These are phyloP conservation scores for Gynochthodes officinalis DNA, from an alignment of 257 asterid species.

Conservation along the genomic window DNA sequence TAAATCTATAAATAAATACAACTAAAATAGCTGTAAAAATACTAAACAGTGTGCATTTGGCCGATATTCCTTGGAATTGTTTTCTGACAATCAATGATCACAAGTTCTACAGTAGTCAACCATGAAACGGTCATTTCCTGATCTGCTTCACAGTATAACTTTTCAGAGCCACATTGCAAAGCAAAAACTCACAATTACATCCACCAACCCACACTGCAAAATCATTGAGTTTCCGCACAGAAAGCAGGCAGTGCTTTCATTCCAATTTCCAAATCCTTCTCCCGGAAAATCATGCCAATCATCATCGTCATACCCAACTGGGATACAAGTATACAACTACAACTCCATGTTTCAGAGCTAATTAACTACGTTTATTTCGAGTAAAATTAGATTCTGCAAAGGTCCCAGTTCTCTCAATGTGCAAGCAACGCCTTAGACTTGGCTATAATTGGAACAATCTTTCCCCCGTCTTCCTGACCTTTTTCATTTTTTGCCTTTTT, in stretches of 20 bases:
- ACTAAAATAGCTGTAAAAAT: too few relatives aligned
- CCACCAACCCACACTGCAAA: background rate
- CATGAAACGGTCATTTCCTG: too few relatives aligned
- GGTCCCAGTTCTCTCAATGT: background rate
- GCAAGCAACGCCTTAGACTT: background rate
- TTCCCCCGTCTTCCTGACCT: too few relatives aligned
- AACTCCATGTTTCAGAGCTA: slow-evolving; percentile 13
- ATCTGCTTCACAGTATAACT: too few relatives aligned
- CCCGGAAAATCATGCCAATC: background rate
- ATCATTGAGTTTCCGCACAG: background rate
- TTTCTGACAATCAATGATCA: too few relatives aligned
- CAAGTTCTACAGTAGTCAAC: too few relatives aligned
- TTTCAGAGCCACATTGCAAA: too few relatives aligned
- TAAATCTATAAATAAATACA: too few relatives aligned
- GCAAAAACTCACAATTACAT: slow-evolving; percentile 2
- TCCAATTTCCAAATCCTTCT: background rate
- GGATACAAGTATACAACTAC: background rate
- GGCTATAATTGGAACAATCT: too few relatives aligned
- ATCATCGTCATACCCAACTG: background rate
- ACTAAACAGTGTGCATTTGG: too few relatives aligned
- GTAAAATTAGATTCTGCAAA: background rate
- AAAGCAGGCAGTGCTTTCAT: background rate
- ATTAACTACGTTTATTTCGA: background rate
- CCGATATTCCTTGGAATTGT: too few relatives aligned
- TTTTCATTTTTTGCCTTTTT: slow-evolving; percentile 8